Base-by-base conservation (phyloP, 257 asterid genomes). In the Agastache rugosa region DNA sequence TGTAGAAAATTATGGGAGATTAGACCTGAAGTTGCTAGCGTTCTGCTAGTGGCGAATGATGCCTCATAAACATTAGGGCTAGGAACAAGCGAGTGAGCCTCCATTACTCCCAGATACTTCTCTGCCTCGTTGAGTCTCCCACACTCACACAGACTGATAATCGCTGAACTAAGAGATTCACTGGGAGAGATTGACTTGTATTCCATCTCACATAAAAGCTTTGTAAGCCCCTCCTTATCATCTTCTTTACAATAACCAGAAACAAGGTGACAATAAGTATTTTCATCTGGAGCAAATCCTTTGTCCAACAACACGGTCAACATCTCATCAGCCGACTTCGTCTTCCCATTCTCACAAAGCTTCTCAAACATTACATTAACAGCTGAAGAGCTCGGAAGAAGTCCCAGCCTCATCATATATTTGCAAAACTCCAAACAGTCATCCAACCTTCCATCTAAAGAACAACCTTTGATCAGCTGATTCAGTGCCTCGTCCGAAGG, bases 161-260 rank as follows among this genome's bases (percentile, higher is more conserved):
- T 75, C 62, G 84, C 77, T 16, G 80, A 75, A 76, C 72, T 61
- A 63, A 85, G 84, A 19, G 60, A 69, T 41, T 75, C 27, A 68
- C 37, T 71, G 5, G 90, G 94, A 44, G 85, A 74, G 53, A 87
- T 68, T 34, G 86, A 87, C 76, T 83, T 80, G 69, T 80, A 85
- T 45, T 86, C 90, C 97, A 93, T 91, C 85, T 91, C 98, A 58
- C 84, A 83, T 29, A 87, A 80, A 71, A 93, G 74, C 85, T 85
- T 89, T 45, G 77, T 78, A 62, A 84, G 83, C 63, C 78, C 81
- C 72, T 84, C 93, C 37, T 79, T 59, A 25, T 83, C 84, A 60
- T 84, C 86, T 31, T 80, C 80, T 72, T 72, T 91, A 77, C 79
- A 65, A 78, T 87, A 85, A 73, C 98, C 98, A 70, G 62, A 71